Evolutionary conservation across 192 early-diverging fungal genomes (phyloP).

Genomic region (Geranomyces michiganensis): DNA sequence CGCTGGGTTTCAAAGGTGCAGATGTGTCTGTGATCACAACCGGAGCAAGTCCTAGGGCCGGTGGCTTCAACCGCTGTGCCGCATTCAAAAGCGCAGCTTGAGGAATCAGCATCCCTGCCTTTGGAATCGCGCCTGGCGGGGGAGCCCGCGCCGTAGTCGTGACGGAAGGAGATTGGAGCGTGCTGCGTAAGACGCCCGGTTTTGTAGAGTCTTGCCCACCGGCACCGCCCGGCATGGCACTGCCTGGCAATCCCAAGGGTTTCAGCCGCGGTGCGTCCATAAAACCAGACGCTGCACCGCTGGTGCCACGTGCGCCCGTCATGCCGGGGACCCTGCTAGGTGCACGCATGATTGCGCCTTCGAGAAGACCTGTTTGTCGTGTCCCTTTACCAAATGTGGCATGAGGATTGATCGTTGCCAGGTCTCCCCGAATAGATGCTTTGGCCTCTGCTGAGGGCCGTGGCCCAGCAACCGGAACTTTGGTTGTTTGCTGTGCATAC

Average conservation of each 20-base stretch:
- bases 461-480: neutral
- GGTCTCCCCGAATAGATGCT: constrained; percentile 29
- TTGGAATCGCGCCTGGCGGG: too few relatives aligned
- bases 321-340: neutral
- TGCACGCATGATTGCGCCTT: constrained; percentile 15
- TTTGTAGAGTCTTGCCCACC: neutral
- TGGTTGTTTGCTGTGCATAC: constrained; percentile 24
- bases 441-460: constrained; percentile 15
- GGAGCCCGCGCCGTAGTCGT: too few relatives aligned
- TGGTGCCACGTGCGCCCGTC: too few relatives aligned
- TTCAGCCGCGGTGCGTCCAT: too few relatives aligned
- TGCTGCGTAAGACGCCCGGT: neutral
- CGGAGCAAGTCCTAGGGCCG: too few relatives aligned
- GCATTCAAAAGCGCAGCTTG: too few relatives aligned
- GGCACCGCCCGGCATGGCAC: neutral
- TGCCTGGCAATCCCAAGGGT: neutral
- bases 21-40: too few relatives aligned
- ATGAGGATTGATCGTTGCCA: constrained; percentile 19
- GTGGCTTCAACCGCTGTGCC: too few relatives aligned
- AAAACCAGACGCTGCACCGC: too few relatives aligned
- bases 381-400: constrained; percentile 24
- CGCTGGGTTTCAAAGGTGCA: too few relatives aligned
- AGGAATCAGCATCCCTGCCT: too few relatives aligned
- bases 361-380: neutral
- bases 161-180: too few relatives aligned